phyloP scores from a whole-genome alignment of 108 stramenopile species.

The Nitzschia sp. region DNA sequence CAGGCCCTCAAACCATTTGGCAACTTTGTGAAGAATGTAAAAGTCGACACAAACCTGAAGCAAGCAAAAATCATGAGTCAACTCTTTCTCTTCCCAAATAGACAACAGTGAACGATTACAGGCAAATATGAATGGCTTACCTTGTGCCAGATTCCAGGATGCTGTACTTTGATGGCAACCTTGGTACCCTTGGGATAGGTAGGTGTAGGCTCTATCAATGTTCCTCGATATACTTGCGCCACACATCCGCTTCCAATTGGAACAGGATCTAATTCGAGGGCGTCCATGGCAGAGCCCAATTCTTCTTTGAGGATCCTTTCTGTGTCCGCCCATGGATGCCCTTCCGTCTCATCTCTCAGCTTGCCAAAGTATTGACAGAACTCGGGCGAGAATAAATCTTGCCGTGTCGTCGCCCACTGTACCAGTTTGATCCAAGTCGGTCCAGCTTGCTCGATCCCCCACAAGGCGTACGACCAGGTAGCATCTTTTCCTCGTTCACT shows the following conservation, averaged over 20 bases:
- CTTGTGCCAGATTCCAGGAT: slow-evolving; percentile 82
- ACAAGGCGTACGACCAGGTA: slow-evolving; percentile 82
- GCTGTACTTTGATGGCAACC: slow-evolving; percentile 88
- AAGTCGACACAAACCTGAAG: slow-evolving; percentile 80
- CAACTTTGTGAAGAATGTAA: slow-evolving; percentile 74
- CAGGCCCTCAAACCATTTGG: slow-evolving; percentile 59
- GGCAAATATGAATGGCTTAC: too few species aligned
- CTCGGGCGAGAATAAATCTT: slow-evolving; percentile 84
- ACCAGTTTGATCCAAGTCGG: slow-evolving; percentile 90
- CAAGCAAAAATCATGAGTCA: background rate
- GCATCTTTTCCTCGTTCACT: slow-evolving; percentile 25
- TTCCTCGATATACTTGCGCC: slow-evolving; percentile 87
- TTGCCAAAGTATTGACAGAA: slow-evolving; percentile 84
- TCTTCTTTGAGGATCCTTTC: slow-evolving; percentile 56
- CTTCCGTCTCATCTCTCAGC: slow-evolving; percentile 82
- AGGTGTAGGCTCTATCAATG: slow-evolving; percentile 30
- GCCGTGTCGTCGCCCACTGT: slow-evolving; percentile 90
- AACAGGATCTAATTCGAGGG: slow-evolving; percentile 39
- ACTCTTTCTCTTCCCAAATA: too few species aligned
- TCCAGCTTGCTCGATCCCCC: slow-evolving; percentile 87
- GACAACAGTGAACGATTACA: too few species aligned
- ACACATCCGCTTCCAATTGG: slow-evolving; percentile 90
- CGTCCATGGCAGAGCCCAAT: slow-evolving; percentile 56
- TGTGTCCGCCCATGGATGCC: slow-evolving; percentile 79
- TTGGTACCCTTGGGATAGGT: slow-evolving; percentile 57